Evolutionary conservation across 176 grass and related monocot species (phyloP), one percentile per base, ranked within the genome.

Genomic region (Chrysopogon serrulatus): DNA sequence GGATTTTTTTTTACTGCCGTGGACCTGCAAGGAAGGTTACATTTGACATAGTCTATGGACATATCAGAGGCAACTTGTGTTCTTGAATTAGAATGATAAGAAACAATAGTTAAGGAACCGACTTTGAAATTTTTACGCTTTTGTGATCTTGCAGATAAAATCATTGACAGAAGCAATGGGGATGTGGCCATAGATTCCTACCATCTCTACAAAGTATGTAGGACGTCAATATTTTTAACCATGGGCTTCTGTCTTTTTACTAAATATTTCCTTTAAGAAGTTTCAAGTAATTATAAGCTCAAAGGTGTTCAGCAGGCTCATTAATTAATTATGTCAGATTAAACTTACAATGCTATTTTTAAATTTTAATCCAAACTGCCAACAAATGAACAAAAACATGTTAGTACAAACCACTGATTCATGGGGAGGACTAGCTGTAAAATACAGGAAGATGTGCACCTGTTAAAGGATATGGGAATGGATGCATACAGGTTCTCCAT

Each of bases 401-500:
- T 39, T 68, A 68, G 9, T 65, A 71, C 32, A 47, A 34, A 26
- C 6, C 6, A 45, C 8, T 74, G 26, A 81, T 74, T 26, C 61
- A 15, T n/a, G 23, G 18, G 65, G 68, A n/a, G 17, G 6, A 10
- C 41, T 32, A 64, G 18, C 4, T 8, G 0, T 26, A 82, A 21
- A 67, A 13, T 9, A 59, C 61, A 93, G 91, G 91, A 93, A 79
- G 91, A 93, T 88, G 77, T 90, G 68, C 44, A 30, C n/a, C 53
- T 90, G 9, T 4, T 85, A 82, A 90, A 90, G 51, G 88, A 88
- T 54, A 90, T 93, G 77, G 91, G 88, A 39, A 56, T 93, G 88
- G 85, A 90, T 62, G 85, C 91, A 17, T 93, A 88, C 64, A 88
- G 85, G 26, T 88, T 93, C 84, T 90, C 91, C 66, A 90, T 93